Conservation (phyloP, 2,329 filamentous ascomycete genomes). For the Sporothrix luriei region DNA sequence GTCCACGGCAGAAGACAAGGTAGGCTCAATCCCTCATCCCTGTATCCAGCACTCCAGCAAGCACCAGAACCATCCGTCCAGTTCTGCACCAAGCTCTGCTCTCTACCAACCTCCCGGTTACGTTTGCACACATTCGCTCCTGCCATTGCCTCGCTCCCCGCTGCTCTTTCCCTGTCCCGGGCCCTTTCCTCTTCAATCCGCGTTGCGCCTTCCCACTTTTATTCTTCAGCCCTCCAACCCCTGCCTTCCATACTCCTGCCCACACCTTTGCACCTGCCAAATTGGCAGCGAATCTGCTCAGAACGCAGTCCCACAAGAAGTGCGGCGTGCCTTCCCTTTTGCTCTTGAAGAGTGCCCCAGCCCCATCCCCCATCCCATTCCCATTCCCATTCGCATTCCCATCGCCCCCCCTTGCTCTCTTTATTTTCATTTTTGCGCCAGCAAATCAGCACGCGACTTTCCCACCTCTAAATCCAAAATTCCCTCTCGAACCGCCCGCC, state of each 20-base stretch:
- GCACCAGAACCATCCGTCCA: not conserved
- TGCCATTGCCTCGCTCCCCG: not conserved
- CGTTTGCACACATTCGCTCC: conserved; percentile 12
- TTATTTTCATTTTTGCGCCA: conserved; percentile 23
- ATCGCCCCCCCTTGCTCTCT: not conserved
- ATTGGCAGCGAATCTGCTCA: not conserved
- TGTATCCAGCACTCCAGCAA: not conserved
- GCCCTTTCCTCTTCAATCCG: not conserved
- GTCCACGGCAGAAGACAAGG: not conserved
- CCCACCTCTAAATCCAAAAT: conserved; percentile 41
- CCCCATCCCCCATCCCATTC: not conserved
- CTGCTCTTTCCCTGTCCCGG: not conserved
- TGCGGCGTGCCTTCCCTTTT: not conserved
- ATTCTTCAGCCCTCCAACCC: conserved; percentile 8
- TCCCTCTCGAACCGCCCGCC: not conserved
- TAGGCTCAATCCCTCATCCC: conserved; percentile 14
- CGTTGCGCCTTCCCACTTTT: conserved; percentile 21
- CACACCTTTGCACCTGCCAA: conserved; percentile 8
- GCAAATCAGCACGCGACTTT: conserved; percentile 57
- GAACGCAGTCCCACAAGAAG: conserved; percentile 9
- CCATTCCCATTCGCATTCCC: no score
- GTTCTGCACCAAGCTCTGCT: not conserved
- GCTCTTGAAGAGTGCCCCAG: not conserved
- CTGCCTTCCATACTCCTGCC: not conserved
- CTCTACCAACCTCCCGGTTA: conserved; percentile 4